phyloP scores from a whole-genome alignment of 148 eudicot genomes.

The Rhododendron ferrugineum region DNA sequence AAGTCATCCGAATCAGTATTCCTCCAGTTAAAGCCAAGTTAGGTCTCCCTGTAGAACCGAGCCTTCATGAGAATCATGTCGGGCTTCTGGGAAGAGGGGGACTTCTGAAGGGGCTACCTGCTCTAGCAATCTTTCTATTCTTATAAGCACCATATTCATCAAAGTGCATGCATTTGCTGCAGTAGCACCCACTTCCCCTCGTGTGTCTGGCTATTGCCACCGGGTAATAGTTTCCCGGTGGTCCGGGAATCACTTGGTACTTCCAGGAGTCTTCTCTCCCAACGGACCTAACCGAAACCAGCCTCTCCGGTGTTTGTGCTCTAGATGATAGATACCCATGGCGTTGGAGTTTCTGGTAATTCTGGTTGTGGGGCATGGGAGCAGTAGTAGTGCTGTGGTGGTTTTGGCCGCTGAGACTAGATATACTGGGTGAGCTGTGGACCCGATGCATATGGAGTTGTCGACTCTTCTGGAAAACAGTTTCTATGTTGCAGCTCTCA shows the following conservation, averaged over 20 bases:
- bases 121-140: conserved; percentile 5
- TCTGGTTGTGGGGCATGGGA: conserved; percentile 6
- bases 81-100: conserved; percentile 5
- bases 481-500: conserved; percentile 13
- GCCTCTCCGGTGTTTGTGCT: conserved; percentile 14
- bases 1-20: background rate
- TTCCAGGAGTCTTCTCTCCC: conserved; percentile 27
- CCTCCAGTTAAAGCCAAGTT: background rate
- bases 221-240: conserved; percentile 10
- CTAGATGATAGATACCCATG: conserved; percentile 15
- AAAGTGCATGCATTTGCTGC: conserved; percentile 9
- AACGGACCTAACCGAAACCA: conserved; percentile 22
- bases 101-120: conserved; percentile 4
- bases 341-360: conserved; percentile 7
- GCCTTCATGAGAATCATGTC: background rate
- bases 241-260: conserved; percentile 12
- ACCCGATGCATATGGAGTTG: conserved; percentile 31
- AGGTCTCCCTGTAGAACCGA: background rate
- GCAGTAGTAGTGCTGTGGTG: background rate
- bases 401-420: conserved; percentile 18
- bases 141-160: conserved; percentile 15
- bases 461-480: conserved; percentile 3
- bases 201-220: background rate
- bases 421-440: conserved; percentile 60
- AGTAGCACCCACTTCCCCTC: conserved; percentile 6